phyloP scores from a whole-genome alignment of 192 early-diverging fungal species.

The Linnemannia exigua region DNA sequence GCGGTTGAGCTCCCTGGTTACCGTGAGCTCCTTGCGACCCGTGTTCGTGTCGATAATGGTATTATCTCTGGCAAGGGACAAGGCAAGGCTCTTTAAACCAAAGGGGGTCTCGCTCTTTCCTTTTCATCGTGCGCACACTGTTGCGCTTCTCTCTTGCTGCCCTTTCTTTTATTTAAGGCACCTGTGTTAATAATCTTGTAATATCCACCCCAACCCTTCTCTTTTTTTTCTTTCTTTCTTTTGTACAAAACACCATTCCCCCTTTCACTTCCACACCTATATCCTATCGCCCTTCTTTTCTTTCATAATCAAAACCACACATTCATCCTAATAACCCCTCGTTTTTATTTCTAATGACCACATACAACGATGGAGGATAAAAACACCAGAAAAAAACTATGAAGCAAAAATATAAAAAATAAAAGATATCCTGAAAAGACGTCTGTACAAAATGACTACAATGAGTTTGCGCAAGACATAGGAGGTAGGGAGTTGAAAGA shows the following conservation, averaged over 20 bases:
- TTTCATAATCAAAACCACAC: not conserved
- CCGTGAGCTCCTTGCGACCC: conserved; percentile 36
- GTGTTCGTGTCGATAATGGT: conserved; percentile 50
- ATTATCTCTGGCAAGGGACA: conserved; percentile 56
- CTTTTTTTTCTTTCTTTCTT: conserved; percentile 1
- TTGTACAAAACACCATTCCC: conserved; percentile 18
- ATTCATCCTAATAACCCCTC: not conserved
- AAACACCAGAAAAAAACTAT: not conserved
- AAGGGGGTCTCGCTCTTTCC: not conserved
- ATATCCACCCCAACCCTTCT: not conserved
- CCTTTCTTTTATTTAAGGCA: conserved; percentile 7
- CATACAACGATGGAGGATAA: too few species aligned
- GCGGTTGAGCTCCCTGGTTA: conserved; percentile 38
- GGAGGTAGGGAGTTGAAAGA: not conserved
- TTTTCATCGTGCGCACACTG: not conserved
- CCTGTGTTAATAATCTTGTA: conserved; percentile 22
- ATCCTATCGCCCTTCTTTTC: not conserved
- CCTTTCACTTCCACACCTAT: not conserved
- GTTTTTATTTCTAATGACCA: not conserved
- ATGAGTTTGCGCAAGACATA: not conserved
- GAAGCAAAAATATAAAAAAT: not conserved
- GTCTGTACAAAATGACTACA: not conserved
- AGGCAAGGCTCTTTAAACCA: conserved; percentile 48
- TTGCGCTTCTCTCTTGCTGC: not conserved
- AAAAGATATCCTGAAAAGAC: not conserved